Evolutionary conservation across 1,284 basidiomycete genomes (phyloP), one percentile per base, ranked within the genome.

Genomic region (Agroathelia rolfsii): DNA sequence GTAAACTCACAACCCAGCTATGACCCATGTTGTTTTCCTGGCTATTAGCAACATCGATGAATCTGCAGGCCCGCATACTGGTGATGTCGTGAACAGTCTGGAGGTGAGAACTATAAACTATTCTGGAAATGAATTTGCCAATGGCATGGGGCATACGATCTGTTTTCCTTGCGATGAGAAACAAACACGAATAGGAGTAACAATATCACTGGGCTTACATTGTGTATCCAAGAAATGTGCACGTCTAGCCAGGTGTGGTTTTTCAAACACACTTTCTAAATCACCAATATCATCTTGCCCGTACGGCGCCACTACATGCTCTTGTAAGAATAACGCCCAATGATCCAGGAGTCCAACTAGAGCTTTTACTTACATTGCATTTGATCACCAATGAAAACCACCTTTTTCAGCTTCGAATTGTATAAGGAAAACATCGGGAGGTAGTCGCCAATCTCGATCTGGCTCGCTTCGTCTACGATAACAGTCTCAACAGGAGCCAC

Each of bases 71-170:
- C 25, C 33, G n/a, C 5, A 31, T 6, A 11, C 22, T 24, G 3
- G 5, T 32, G 15, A 3, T 9, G n/a, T 1, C 3, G 33, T 55
- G 55, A 0, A 1, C 0, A 2, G 55, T 53, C 12, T 62, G 53
- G 5, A 78, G 64, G 38, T 66, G 42, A 13, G 49, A 38, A 15
- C 74, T 55, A 58, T 86, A 86, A 4, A 86, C 61, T 37, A 59
- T 56, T 28, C 64, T 45, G 16, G 80, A 84, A 30, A 86, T 77
- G 34, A 81, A 75, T 5, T 62, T 41, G n/a, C 81, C 81, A 60
- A 84, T 74, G 41, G 79, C 68, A 25, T 69, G 66, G 36, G 83
- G 82, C 79, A 86, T 83, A 2, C 83, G 72, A 43, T 85, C 82
- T 77, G 36, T n/a, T n/a, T 17, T 4, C 9, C 6, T 20, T 17